Base-by-base conservation (phyloP, 345 rosid genomes). In the Bruguiera parviflora region DNA sequence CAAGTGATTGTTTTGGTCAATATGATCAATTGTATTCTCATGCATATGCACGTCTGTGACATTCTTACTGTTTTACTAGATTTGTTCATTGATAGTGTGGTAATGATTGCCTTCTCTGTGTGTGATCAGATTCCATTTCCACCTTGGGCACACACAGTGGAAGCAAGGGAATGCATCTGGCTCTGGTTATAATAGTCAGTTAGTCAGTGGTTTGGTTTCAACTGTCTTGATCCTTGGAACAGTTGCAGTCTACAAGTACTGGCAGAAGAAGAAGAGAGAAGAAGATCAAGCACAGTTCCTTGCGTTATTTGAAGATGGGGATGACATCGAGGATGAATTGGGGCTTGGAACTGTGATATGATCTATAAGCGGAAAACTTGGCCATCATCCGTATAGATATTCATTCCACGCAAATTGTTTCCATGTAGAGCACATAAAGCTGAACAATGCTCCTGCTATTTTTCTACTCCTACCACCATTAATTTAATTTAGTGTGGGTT, bases 281-380 rank as follows among this genome's bases (percentile, higher is more conserved):
- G 92, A 90, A 74, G 97, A 87, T 67, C 98, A 90, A 76, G 96
- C 98, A 69, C 84, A 89, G 72, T 94, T 94, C 74, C 73, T 91
- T 28, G 88, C 86, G 70, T 85, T 94, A 31, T 94, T 94, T 49
- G 98, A 94, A 85, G 96, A 94, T 21, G 93, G 90, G 31, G 98
- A 95, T 64, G 92, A 90, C 10, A 77, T 80, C 31, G 96, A 95
- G 71, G 97, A 92, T 59, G 98, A 95, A 78, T 77, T 91, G 58
- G 96, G 84, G 25, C 85, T 88, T 37, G 87, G 68, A 46, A 67
- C 22, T 73, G 69, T 73, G 49, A 43, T 77, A 39, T 83, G 78
- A 81, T 74, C 8, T 31, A 28, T 39, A 47, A 58, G 46, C 11
- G 31, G 22, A 15, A 46, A 52, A 59, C 29, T 55, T 63, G 49